Evolutionary conservation across 108 stramenopile species (phyloP), one percentile per base, ranked within the genome.

Genomic region (Cyclotella atomus): DNA sequence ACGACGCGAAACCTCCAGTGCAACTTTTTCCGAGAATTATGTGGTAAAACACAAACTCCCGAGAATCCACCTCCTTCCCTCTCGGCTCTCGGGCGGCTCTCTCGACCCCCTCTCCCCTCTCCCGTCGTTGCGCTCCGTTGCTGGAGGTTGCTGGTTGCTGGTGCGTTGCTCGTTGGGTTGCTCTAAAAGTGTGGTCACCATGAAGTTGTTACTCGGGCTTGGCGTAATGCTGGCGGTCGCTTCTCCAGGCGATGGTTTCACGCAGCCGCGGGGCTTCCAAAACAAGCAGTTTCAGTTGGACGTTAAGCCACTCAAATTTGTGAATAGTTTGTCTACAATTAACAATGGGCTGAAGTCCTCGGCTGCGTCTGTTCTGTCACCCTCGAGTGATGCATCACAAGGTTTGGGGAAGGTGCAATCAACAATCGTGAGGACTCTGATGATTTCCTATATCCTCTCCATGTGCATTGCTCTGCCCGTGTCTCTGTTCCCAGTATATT

Each of bases 401-500:
- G 41, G 21, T 2, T 28, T 70, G 41, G 43, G 55, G 9, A 59
- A 57, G 57, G 3, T 57, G 17, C 36, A 70, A 16, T 56, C 68
- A 28, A 23, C 41, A 9, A 16, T 70, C 1, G 68, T 70, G 47
- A 57, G 72, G 38, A 36, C 77, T 2, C 79, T 86, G 44, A 89
- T 95, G 94, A 54, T 91, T 30, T 35, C 83, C 12, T 95, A 76
- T 70, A 90, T 95, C 65, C 68, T 57, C 20, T 66, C 77, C 52
- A 92, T 95, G 91, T 91, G 91, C 45, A 35, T 91, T 49, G 84
- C 91, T 19, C 73, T 95, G 24, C 94, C 94, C n/a, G 46, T 89
- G 28, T 84, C 91, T 0, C 57, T 95, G 29, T 70, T 91, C 54
- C 91, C 92, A 44, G 81, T 75, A 0, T 65, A 75, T 30, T n/a